A percentile compares a stretch with the other conserved stretches of the same genome.
phyloP scores from a whole-genome alignment of 2,329 filamentous ascomycete genomes.

The Whalleya microplaca region DNA sequence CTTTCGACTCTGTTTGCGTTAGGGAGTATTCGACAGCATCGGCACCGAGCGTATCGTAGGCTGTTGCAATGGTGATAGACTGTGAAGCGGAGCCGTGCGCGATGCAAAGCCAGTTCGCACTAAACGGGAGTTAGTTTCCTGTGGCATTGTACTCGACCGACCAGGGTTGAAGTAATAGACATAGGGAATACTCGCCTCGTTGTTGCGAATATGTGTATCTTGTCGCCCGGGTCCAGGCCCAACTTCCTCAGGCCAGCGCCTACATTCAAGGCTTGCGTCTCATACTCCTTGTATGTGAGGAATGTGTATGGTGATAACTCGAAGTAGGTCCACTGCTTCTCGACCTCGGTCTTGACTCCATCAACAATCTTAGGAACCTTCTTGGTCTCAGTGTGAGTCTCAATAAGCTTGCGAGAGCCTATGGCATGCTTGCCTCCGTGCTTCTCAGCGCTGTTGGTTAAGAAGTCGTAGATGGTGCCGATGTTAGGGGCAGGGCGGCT shows the following conservation, averaged over 20 bases:
- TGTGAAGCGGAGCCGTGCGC: constrained; percentile 81
- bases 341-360: constrained; percentile 76
- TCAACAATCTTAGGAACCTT: constrained; percentile 89
- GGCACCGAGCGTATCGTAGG: constrained; percentile 89
- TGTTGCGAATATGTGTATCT: constrained; percentile 81
- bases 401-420: constrained; percentile 73
- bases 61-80: constrained; percentile 88
- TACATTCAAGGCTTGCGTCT: constrained; percentile 68
- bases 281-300: constrained; percentile 79
- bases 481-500: constrained; percentile 69
- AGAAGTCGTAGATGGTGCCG: constrained; percentile 77
- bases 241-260: constrained; percentile 76
- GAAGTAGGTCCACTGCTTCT: constrained; percentile 91
- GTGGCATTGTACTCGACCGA: background rate
- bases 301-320: constrained; percentile 80
- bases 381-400: constrained; percentile 81
- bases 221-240: constrained; percentile 68
- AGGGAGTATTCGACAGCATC: constrained; percentile 86
- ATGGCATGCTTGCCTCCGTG: constrained; percentile 68
- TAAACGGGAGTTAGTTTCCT: constrained; percentile 39
- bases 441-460: constrained; percentile 67
- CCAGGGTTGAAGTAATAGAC: constrained; percentile 5
- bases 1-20: constrained; percentile 75
- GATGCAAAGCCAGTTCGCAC: constrained; percentile 81
- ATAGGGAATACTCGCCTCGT: constrained; percentile 63